Percentiles rank a stretch among this genome's conserved stretches.
These are phyloP conservation scores for Leucoagaricus sp. DNA, from an alignment of 1,284 basidiomycete genomes.

Conservation along the genomic window DNA sequence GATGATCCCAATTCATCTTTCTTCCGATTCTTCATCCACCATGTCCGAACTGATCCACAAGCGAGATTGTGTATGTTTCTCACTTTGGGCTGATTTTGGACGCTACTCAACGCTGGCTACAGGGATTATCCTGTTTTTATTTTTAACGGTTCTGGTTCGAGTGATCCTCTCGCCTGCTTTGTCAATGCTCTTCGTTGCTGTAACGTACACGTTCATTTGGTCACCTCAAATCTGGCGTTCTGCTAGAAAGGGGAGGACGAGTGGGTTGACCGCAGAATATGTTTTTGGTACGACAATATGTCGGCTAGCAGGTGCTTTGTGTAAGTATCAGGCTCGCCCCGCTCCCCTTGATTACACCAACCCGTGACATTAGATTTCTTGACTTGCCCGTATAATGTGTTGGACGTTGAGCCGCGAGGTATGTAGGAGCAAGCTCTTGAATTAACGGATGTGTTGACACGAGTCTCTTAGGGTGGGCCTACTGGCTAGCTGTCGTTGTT, in stretches of 20 bases:
- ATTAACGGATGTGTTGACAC: neutral
- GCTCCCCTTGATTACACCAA: neutral
- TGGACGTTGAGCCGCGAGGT: slow-evolving; percentile 77
- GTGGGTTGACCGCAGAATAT: slow-evolving; percentile 71
- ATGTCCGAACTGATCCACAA: slow-evolving; percentile 69
- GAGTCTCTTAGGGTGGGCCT: slow-evolving; percentile 60
- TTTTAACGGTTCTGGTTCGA: slow-evolving; percentile 70
- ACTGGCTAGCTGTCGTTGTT: slow-evolving; percentile 62
- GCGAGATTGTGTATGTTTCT: slow-evolving; percentile 61
- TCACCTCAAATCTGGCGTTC: slow-evolving; percentile 83
- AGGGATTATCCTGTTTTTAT: slow-evolving; percentile 72
- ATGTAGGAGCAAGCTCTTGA: slow-evolving; percentile 23
- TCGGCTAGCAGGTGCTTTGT: slow-evolving; percentile 71
- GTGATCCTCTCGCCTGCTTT: slow-evolving; percentile 73
- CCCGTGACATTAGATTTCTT: slow-evolving; percentile 75
- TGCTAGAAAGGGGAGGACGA: slow-evolving; percentile 65
- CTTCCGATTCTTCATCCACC: slow-evolving; percentile 51
- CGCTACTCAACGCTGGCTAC: slow-evolving; percentile 10
- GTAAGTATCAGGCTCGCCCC: slow-evolving; percentile 46
- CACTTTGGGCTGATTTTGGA: neutral
- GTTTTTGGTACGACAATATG: slow-evolving; percentile 78
- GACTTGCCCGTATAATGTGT: slow-evolving; percentile 81
- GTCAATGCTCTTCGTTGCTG: slow-evolving; percentile 69
- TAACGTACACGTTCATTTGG: slow-evolving; percentile 81
- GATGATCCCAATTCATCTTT: slow-evolving; percentile 38